Percentiles rank a stretch among this genome's conserved stretches.
These are phyloP conservation scores for Aquilaria malaccensis DNA, from an alignment of 345 rosid genomes.

Conservation along the genomic window DNA sequence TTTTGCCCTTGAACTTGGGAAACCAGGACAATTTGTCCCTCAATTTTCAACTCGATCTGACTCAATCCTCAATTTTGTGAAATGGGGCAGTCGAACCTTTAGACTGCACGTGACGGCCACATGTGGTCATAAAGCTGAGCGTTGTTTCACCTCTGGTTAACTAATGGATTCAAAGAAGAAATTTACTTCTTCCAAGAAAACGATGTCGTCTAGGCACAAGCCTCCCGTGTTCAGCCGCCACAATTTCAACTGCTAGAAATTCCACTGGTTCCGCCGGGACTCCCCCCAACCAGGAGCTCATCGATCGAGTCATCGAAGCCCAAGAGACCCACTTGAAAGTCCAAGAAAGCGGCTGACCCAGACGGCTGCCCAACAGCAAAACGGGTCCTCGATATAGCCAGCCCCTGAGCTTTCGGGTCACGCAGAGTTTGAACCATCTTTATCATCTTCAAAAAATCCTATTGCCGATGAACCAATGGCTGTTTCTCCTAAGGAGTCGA, in stretches of 20 bases:
- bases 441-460: not conserved
- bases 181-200: constrained; percentile 22
- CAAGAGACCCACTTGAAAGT: constrained; percentile 54
- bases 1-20: too few species aligned
- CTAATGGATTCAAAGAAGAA: constrained; percentile 23
- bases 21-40: too few species aligned
- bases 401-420: constrained; percentile 3
- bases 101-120: too few species aligned
- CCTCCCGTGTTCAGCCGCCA: constrained; percentile 58
- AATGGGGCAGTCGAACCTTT: too few species aligned
- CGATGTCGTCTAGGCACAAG: constrained; percentile 19
- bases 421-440: not conserved
- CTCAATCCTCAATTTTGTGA: too few species aligned
- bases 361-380: constrained; percentile 27
- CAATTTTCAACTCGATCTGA: too few species aligned
- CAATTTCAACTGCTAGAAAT: constrained; percentile 81
- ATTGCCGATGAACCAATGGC: not conserved
- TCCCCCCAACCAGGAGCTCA: constrained; percentile 80
- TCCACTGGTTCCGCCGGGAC: constrained; percentile 90
- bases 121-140: too few species aligned
- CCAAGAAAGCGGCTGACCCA: constrained; percentile 27
- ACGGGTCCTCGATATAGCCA: constrained; percentile 20
- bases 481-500: not conserved
- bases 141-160: too few species aligned
- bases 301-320: constrained; percentile 77